Percentiles rank a stretch among this genome's conserved stretches.
Conservation (phyloP, 2,329 filamentous ascomycete species). For the Nemania sp. region DNA sequence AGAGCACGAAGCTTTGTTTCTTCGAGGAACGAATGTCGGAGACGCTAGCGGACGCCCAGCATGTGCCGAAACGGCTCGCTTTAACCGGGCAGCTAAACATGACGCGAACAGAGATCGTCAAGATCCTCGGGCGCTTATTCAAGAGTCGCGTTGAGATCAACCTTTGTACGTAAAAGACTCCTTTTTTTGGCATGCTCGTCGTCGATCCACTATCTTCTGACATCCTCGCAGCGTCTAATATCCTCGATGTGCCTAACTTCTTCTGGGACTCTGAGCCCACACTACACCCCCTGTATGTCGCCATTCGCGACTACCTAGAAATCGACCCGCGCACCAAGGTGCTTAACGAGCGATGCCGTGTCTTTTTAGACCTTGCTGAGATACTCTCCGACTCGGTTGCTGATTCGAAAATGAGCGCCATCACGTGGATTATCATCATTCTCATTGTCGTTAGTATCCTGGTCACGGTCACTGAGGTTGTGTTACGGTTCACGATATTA, state of each 20-base stretch:
- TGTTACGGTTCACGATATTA: constrained; percentile 84
- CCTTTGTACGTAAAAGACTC: constrained; percentile 76
- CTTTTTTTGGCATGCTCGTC: not conserved
- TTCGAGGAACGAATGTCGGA: constrained; percentile 97
- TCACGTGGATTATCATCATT: constrained; percentile 98
- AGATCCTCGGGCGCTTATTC: constrained; percentile 89
- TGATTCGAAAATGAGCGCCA: constrained; percentile 93
- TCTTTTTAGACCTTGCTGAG: constrained; percentile 95
- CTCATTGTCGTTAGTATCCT: constrained; percentile 91
- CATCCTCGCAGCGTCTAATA: constrained; percentile 78
- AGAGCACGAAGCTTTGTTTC: constrained; percentile 95
- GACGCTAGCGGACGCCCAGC: constrained; percentile 92
- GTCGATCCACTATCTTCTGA: constrained; percentile 38
- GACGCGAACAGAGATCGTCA: constrained; percentile 91
- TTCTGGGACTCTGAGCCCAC: constrained; percentile 99
- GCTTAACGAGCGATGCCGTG: constrained; percentile 94
- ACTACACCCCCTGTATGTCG: constrained; percentile 91
- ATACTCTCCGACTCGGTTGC: constrained; percentile 93
- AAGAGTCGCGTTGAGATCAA: constrained; percentile 97
- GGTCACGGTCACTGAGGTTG: constrained; percentile 90
- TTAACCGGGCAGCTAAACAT: constrained; percentile 91
- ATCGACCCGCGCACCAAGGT: constrained; percentile 97
- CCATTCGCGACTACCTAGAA: constrained; percentile 96
- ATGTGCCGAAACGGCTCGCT: constrained; percentile 89
- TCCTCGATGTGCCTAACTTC: constrained; percentile 95